Evolutionary conservation across 1,284 basidiomycete genomes (phyloP).

Genomic region (Puccinia polysora): DNA sequence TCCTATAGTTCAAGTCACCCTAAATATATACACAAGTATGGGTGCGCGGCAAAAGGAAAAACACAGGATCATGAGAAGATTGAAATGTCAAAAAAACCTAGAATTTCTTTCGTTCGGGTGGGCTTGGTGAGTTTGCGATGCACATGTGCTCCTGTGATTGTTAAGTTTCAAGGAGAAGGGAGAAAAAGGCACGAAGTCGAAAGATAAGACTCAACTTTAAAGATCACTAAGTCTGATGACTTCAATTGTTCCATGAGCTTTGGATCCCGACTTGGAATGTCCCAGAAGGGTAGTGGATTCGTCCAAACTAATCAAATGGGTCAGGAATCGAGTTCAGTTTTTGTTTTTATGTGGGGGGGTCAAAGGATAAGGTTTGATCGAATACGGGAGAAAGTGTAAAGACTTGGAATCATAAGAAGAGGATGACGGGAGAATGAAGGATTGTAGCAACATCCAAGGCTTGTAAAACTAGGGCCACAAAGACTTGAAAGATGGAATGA

Average conservation of each 20-base stretch:
- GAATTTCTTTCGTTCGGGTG: no score
- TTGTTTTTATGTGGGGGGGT: no score
- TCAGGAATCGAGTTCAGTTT: not conserved
- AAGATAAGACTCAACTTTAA: conserved; percentile 60
- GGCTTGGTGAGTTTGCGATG: no score
- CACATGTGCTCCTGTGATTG: no score
- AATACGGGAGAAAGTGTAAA: no score
- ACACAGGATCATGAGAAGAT: not conserved
- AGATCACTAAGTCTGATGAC: conserved; percentile 73
- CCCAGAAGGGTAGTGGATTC: conserved; percentile 72
- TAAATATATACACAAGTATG: not conserved
- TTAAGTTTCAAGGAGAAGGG: no score
- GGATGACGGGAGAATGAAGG: not conserved
- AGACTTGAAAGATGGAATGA: conserved; percentile 38
- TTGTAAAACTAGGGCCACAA: not conserved
- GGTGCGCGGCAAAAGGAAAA: not conserved
- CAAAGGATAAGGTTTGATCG: no score
- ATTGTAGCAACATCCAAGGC: not conserved
- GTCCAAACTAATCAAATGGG: conserved; percentile 69
- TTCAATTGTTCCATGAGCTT: conserved; percentile 62
- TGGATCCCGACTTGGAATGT: conserved; percentile 64
- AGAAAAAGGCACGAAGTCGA: no score
- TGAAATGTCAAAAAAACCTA: not conserved
- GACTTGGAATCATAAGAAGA: not conserved
- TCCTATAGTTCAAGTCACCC: conserved; percentile 53